Evolutionary conservation across 139 green algal genomes (phyloP).

Genomic region (Axilococcus clingmanii): DNA sequence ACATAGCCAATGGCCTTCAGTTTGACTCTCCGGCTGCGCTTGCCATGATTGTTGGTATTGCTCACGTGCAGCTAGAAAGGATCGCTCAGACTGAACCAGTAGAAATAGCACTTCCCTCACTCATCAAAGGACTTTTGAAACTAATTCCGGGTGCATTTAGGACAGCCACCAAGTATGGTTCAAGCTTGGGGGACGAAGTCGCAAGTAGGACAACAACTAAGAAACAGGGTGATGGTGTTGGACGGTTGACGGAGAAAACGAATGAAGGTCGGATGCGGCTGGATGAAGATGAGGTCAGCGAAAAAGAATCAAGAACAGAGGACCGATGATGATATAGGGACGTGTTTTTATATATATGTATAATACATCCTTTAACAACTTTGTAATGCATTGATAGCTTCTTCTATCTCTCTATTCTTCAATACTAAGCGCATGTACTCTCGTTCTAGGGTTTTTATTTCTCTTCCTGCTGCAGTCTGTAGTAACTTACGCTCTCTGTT

Average conservation of each 20-base stretch:
- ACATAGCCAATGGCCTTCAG: conserved; percentile 47
- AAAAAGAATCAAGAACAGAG: conserved; percentile 4
- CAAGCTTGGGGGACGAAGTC: conserved; percentile 9
- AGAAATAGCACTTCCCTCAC: conserved; percentile 16
- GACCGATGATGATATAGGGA: no score
- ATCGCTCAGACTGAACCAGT: conserved; percentile 21
- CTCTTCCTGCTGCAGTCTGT: conserved; percentile 29
- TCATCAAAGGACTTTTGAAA: conserved; percentile 3
- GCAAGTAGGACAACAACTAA: no score
- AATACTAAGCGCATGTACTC: conserved; percentile 36
- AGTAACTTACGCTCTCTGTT: conserved; percentile 76
- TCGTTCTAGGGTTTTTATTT: conserved; percentile 16
- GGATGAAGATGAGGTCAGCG: conserved; percentile 7
- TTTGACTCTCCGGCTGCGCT: conserved; percentile 39
- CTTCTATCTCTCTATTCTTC: conserved; percentile 55
- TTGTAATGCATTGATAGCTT: neutral
- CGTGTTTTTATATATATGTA: no score
- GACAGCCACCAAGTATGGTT: conserved; percentile 3
- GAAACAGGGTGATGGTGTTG: no score
- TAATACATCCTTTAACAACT: no score
- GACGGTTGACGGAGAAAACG: conserved; percentile 13
- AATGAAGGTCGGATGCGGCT: conserved; percentile 16
- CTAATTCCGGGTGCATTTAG: conserved; percentile 4
- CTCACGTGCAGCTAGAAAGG: conserved; percentile 48
- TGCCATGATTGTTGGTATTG: conserved; percentile 30